Evolutionary conservation across 2,329 filamentous ascomycete genomes (phyloP).

Genomic region (Pyrenophora seminiperda): DNA sequence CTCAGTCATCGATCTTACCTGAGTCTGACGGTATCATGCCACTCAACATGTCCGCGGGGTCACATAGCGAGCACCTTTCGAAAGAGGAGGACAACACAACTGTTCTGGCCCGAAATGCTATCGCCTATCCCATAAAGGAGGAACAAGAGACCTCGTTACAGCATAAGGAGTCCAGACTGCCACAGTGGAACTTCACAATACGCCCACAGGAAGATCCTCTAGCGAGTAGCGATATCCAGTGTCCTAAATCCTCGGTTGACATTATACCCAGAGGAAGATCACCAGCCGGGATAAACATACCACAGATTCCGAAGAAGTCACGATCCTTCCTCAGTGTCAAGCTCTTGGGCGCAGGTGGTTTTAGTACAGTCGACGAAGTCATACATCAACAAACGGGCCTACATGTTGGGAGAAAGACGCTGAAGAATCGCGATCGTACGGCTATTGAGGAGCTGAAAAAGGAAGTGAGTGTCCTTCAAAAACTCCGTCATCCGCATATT

Average conservation of each 20-base stretch:
- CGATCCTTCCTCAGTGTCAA: conserved; percentile 44
- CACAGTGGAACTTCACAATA: not conserved
- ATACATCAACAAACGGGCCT: conserved; percentile 43
- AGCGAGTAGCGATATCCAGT: not conserved
- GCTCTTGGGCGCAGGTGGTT: conserved; percentile 45
- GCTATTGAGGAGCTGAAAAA: conserved; percentile 43
- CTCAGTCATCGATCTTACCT: conserved; percentile 9
- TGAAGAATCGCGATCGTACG: conserved; percentile 43
- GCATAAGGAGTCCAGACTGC: not conserved
- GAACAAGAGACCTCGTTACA: not conserved
- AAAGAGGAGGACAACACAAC: conserved; percentile 31
- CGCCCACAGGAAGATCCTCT: not conserved
- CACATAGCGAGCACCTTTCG: conserved; percentile 11
- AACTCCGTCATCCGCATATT: conserved; percentile 48
- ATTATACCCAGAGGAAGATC: no score
- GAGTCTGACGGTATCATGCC: not conserved
- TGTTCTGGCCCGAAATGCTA: conserved; percentile 43
- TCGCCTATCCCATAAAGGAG: conserved; percentile 30
- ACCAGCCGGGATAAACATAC: not conserved
- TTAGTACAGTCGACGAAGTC: conserved; percentile 48
- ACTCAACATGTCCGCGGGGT: no score
- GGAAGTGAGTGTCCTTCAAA: conserved; percentile 45
- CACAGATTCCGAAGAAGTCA: conserved; percentile 14
- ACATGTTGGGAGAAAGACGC: conserved; percentile 44
- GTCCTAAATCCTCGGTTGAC: not conserved